Percentiles rank a stretch among this genome's conserved stretches.
These are phyloP conservation scores for Pecoramyces ruminantium DNA, from an alignment of 192 early-diverging fungal genomes.

Conservation along the genomic window DNA sequence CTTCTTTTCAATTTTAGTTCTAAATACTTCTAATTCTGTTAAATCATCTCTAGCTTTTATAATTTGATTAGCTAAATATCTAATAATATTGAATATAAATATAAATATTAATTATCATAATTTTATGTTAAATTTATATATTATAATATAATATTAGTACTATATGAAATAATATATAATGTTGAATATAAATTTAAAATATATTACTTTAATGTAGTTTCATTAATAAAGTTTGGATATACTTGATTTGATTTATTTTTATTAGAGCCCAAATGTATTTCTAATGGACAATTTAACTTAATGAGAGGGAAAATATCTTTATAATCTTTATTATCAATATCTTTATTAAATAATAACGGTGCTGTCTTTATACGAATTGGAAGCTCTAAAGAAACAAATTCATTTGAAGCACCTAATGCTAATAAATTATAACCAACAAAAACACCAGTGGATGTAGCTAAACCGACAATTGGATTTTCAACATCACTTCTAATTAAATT, in stretches of 20 bases:
- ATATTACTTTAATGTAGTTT: neutral
- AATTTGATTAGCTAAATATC: neutral
- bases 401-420: conserved; percentile 27
- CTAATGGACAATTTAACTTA: neutral
- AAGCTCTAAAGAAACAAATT: conserved; percentile 25
- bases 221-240: neutral
- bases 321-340: neutral
- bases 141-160: no score
- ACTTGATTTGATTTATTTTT: neutral
- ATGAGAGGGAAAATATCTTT: neutral
- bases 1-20: neutral
- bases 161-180: no score
- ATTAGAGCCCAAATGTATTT: neutral
- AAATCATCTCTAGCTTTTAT: neutral
- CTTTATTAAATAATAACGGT: neutral
- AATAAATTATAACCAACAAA: conserved; percentile 58
- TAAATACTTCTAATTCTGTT: neutral
- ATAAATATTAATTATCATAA: no score
- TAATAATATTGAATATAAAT: neutral
- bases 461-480: conserved; percentile 35
- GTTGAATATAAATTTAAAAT: no score
- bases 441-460: conserved; percentile 33
- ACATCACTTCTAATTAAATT: conserved; percentile 9
- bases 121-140: no score
- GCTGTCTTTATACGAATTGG: neutral